Evolutionary conservation across 257 asterid species (phyloP).

Genomic region (Ophiorrhiza pumila): DNA sequence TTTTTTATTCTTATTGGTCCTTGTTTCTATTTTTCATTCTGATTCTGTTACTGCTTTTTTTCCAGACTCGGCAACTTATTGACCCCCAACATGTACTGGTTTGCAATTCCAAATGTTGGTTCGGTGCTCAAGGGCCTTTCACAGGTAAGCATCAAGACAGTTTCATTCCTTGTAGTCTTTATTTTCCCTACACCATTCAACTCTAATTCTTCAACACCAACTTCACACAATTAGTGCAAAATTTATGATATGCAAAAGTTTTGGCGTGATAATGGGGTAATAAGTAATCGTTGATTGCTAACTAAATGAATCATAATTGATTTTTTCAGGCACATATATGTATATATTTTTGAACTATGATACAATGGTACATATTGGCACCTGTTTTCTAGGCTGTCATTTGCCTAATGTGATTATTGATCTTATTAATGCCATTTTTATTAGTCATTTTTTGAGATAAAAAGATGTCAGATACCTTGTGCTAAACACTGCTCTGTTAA

Average conservation of each 20-base stretch:
- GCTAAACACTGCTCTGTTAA: not conserved
- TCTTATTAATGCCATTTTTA: not conserved
- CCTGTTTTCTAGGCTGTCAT: not conserved
- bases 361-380: not conserved
- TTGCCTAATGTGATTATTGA: not conserved
- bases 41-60: conserved; percentile 25
- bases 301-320: not conserved
- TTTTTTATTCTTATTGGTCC: conserved; percentile 1
- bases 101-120: conserved; percentile 91
- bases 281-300: not conserved
- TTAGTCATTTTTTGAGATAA: not conserved
- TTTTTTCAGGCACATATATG: not conserved
- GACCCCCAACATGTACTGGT: conserved; percentile 95
- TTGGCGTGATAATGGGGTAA: not conserved
- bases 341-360: too few species aligned
- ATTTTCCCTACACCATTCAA: not conserved
- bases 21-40: conserved; percentile 19
- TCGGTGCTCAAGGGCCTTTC: conserved; percentile 91
- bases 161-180: not conserved
- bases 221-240: not conserved
- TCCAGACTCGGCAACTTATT: conserved; percentile 85
- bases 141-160: conserved; percentile 49
- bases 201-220: not conserved
- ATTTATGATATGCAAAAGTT: not conserved
- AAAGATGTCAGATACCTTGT: not conserved